Conservation (phyloP, 306 rosid species). For the Potentilla sterilis region DNA sequence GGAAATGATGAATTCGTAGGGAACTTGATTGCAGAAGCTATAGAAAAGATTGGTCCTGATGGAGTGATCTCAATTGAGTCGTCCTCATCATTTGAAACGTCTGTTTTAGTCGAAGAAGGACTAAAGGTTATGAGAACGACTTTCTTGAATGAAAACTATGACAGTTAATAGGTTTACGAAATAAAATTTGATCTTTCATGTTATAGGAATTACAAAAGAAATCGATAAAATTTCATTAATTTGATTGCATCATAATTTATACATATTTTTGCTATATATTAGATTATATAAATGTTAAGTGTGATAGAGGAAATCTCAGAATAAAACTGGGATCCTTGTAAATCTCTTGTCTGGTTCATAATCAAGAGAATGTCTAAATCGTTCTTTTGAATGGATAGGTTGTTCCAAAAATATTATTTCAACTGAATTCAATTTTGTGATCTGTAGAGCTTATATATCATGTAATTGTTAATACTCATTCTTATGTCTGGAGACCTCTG, state of each 20-base stretch:
- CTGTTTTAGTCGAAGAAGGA: slow-evolving; percentile 84
- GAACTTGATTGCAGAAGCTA: slow-evolving; percentile 78
- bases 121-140: slow-evolving; percentile 61
- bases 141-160: background rate
- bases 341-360: background rate
- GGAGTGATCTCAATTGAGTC: slow-evolving; percentile 84
- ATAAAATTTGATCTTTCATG: background rate
- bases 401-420: slow-evolving; percentile 3
- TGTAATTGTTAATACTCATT: background rate
- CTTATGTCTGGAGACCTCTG: background rate
- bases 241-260: background rate
- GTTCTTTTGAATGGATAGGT: background rate
- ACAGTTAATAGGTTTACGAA: background rate
- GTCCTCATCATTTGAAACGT: slow-evolving; percentile 79
- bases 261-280: background rate
- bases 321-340: background rate
- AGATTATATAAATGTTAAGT: background rate
- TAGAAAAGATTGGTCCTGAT: slow-evolving; percentile 87
- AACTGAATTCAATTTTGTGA: background rate
- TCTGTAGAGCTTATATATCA: background rate
- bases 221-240: background rate
- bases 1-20: slow-evolving; percentile 91
- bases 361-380: background rate
- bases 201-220: background rate
- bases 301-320: background rate